phyloP scores from a whole-genome alignment of 495 filamentous ascomycete species.

The Penicillium egyptiacum region DNA sequence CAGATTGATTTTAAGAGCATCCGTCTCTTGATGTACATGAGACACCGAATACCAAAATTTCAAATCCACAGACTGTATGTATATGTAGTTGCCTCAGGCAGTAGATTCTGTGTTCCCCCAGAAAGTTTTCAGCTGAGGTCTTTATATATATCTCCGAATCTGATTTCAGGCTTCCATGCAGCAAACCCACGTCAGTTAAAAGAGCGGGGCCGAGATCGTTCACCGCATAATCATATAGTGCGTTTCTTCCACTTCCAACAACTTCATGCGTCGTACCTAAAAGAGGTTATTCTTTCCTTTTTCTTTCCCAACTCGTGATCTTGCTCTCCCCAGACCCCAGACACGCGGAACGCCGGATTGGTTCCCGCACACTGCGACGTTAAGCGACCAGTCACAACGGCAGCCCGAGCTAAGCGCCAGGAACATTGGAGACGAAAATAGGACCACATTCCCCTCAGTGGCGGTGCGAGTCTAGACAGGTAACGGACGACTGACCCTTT shows the following conservation, averaged over 20 bases:
- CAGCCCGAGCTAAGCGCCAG: constrained; percentile 39
- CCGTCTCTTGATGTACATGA: not conserved
- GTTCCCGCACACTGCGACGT: constrained; percentile 13
- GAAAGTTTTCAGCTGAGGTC: not conserved
- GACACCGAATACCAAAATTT: not conserved
- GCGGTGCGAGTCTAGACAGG: constrained; percentile 15
- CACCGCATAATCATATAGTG: constrained; percentile 9
- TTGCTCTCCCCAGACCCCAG: not conserved
- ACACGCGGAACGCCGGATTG: constrained; percentile 23
- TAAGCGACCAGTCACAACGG: constrained; percentile 20
- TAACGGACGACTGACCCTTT: constrained; percentile 19
- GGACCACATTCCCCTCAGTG: constrained; percentile 20
- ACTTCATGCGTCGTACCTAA: constrained; percentile 4
- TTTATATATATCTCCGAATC: not conserved
- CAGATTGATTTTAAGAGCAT: constrained; percentile 11
- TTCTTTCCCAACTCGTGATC: not conserved
- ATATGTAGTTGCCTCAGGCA: not conserved
- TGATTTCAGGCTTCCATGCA: constrained; percentile 26
- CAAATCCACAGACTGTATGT: not conserved
- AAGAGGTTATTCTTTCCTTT: constrained; percentile 1
- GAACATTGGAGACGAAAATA: constrained; percentile 29
- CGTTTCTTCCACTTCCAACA: not conserved
- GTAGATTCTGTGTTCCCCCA: not conserved
- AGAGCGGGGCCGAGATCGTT: constrained; percentile 17
- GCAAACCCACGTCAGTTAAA: constrained; percentile 20